Base-by-base conservation (phyloP, 148 eudicot genomes). In the Fagopyrum tataricum region DNA sequence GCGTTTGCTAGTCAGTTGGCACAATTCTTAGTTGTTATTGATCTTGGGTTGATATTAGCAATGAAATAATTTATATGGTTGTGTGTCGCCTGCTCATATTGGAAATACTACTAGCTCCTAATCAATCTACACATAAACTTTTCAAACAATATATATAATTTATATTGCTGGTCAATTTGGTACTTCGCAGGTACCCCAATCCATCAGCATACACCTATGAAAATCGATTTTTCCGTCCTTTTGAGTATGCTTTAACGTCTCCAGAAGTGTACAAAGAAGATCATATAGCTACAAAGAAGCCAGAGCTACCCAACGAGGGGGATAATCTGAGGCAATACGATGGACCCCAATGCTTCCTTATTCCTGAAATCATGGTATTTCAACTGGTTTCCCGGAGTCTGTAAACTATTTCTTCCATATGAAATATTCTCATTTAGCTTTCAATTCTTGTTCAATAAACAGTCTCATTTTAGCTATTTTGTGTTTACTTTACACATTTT, bases 361-460 rank as follows among this genome's bases (percentile, higher is more conserved):
- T 96, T 76, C 99, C 99, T 52, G 99, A 82, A 96, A 96, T 77
- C 99, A 96, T 86, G 99, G 99, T 95, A 74, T 70, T 77, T 51
- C 44, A 66, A 21, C 9, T 7, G 20, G 4, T 51, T 21, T 15
- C 37, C 37, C 37, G 37, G 2, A 0, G 1, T n/a, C 21, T 12
- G 6, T 31, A 53, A 31, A 21, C 44, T 42, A 18, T 9, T 26
- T 43, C n/a, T 31, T 31, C 37, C 37, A 31, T 31, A 31, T 31
- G 37, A 31, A 31, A 31, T 31, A 31, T 31, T 31, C 37, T 31
- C 1, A 31, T 31, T 31, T 31, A 31, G 37, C 37, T 31, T 31
- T 31, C 37, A 31, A 31, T 31, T 31, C 37, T 31, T 31, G 1
- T 31, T 31, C 37, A 31, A 3, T 31, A 0, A 31, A 31, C 1